Evolutionary conservation across 208 protist species (phyloP), one percentile per base, ranked within the genome.

Genomic region (Crithidia mellificae): DNA sequence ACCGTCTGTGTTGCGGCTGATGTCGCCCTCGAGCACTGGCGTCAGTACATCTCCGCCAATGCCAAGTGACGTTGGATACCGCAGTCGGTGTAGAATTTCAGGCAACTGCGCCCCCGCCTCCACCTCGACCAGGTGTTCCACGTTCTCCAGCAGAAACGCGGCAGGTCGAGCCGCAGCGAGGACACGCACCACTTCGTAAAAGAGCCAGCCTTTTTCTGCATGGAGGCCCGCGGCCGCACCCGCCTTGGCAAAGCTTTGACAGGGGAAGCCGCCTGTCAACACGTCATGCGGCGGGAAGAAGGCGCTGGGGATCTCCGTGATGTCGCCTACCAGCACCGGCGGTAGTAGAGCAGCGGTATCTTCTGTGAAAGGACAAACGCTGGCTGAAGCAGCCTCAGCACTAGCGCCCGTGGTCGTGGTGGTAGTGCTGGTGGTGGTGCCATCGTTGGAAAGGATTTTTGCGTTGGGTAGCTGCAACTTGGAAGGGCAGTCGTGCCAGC

Each of bases 141-240:
- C 91, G 63, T 94, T 96, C 63, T 96, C 91, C 43, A 96, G 77
- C n/a, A 96, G 58, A 63, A 94, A 90, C 12, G 59, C 79, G 6
- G 70, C 43, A 11, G 91, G 86, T 20, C 32, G 59, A 0, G 75
- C 63, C 2, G 61, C 70, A 4, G 63, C 68, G 64, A 94, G 58
- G 11, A 92, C 78, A 7, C 91, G 86, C 24, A 92, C 63, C 22
- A 96, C 77, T 64, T 96, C 81, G 34, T 80, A 85, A 68, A 92
- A 96, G 25, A 96, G 78, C 59, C 65, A 74, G 11, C 91, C 91
- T 20, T 89, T 82, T 7, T 65, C 56, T 19, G 80, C 76, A 51
- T 67, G 29, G 39, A 96, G 53, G 6, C 91, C 88, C 1, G 30
- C 50, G 2, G 83, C 74, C 8, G 72, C 63, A 24, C 86, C 86